Base-by-base conservation (phyloP, 2,329 filamentous ascomycete species). In the Pseudogymnoascus sp. region DNA sequence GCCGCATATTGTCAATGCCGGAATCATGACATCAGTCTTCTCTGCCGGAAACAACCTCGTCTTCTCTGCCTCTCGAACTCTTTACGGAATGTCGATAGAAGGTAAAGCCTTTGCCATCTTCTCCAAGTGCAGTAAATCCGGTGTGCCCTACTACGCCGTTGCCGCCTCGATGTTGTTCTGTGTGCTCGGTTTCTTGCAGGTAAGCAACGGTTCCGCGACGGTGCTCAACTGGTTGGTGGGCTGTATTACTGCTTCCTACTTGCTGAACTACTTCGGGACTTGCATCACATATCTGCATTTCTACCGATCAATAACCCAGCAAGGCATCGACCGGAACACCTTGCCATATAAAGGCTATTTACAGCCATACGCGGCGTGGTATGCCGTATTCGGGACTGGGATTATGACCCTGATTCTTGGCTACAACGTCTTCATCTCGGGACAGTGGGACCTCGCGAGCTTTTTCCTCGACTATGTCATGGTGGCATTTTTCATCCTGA, bases 391-490 rank as follows among this genome's bases (percentile, higher is more conserved):
- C 0, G 84, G 82, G 26, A 89, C 86, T 1, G 82, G 83, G 59
- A 73, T 89, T 66, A 92, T 93, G 86, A 83, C 86, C 0, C 85
- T 93, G 68, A 85, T 92, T 1, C 85, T 88, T 7, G 90, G 90
- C 0, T 93, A 92, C 66, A 82, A 86, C 0, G 88, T 93, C 1
- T 95, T 93, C 69, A 72, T 93, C 53, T 86, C 88, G 0, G 78
- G 82, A 0, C 80, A 81, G 4, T 93, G 88, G 90, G 80, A 84
- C 64, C 72, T 88, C 0, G 79, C 87, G 6, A 85, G 83, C 6
- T 95, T 93, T 72, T 74, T 93, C 29, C 91, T 91, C 74, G 80
- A 78, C 2, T 93, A 93, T 73, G 85, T 86, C 59, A 83, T 93
- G 60, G 83, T 82, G 4, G 75, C 91, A 1, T 91, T 90, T 70